Percentiles rank a stretch among this genome's conserved stretches.
Conservation (phyloP, 805 yeast genomes). For the Pichia ethanolica region DNA sequence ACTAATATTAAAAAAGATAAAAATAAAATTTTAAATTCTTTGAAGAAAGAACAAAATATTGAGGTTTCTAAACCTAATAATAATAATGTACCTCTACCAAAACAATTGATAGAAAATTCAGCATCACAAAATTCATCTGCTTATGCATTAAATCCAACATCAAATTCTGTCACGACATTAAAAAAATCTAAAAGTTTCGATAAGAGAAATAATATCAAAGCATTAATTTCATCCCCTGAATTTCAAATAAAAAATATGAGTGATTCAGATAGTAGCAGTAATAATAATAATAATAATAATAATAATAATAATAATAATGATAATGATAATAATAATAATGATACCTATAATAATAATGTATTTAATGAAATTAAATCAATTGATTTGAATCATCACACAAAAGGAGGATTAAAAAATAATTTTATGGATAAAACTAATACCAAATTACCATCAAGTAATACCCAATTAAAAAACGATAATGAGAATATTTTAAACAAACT, state of each 20-base stretch:
- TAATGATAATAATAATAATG: not conserved
- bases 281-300: not conserved
- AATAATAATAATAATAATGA: not conserved
- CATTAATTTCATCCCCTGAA: not conserved
- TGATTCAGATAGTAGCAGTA: too few species aligned
- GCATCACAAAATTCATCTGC: too few species aligned
- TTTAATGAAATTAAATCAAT: not conserved
- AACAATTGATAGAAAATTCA: too few species aligned
- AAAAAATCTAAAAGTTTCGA: slow-evolving; percentile 23
- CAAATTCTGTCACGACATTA: not conserved
- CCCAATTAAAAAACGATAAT: not conserved
- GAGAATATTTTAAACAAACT: not conserved
- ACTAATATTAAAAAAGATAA: not conserved
- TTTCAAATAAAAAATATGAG: not conserved
- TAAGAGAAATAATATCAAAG: slow-evolving; percentile 5
- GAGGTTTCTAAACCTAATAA: too few species aligned
- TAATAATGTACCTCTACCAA: too few species aligned
- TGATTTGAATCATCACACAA: not conserved
- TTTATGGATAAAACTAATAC: not conserved
- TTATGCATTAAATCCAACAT: not conserved
- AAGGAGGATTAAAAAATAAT: not conserved
- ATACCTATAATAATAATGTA: not conserved
- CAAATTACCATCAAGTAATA: not conserved
- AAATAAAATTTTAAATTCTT: not conserved
- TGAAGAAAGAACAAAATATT: too few species aligned